These are phyloP conservation scores for Athelia sp. DNA, from an alignment of 1,284 basidiomycete genomes.

Conservation along the genomic window DNA sequence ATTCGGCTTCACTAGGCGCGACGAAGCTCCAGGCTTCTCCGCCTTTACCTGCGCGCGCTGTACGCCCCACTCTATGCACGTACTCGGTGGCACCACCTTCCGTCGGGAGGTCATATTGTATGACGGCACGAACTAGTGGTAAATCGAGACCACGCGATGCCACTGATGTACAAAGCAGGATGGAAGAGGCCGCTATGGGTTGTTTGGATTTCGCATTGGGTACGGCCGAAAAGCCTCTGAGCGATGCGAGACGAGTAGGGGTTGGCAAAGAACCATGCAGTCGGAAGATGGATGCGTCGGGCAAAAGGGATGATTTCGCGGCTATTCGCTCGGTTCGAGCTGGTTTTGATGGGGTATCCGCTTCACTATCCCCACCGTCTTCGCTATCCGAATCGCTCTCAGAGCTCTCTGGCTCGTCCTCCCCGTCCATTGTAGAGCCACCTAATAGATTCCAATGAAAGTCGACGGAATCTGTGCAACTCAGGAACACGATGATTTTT, in stretches of 20 bases:
- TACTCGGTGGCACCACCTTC: slow-evolving; percentile 97
- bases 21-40: slow-evolving; percentile 96
- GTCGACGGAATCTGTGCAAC: slow-evolving; percentile 96
- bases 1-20: slow-evolving; percentile 79
- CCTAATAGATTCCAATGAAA: slow-evolving; percentile 93
- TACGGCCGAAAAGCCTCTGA: slow-evolving; percentile 72
- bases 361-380: slow-evolving; percentile 23
- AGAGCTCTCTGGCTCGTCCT: slow-evolving; percentile 22
- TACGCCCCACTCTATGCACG: slow-evolving; percentile 94
- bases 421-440: slow-evolving; percentile 65
- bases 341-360: slow-evolving; percentile 13
- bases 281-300: slow-evolving; percentile 81
- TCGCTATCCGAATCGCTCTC: slow-evolving; percentile 19
- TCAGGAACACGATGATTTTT: slow-evolving; percentile 92
- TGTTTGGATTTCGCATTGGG: slow-evolving; percentile 30
- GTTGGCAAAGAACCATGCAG: slow-evolving; percentile 92
- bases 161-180: slow-evolving; percentile 94
- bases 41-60: slow-evolving; percentile 91
- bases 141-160: slow-evolving; percentile 98
- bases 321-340: slow-evolving; percentile 42
- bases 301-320: slow-evolving; percentile 72
- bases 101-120: slow-evolving; percentile 97
- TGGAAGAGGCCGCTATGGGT: slow-evolving; percentile 41
- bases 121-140: slow-evolving; percentile 88
- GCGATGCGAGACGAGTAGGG: slow-evolving; percentile 74